phyloP scores from a whole-genome alignment of 441 rosid species.

The Lagerstroemia fauriei region DNA sequence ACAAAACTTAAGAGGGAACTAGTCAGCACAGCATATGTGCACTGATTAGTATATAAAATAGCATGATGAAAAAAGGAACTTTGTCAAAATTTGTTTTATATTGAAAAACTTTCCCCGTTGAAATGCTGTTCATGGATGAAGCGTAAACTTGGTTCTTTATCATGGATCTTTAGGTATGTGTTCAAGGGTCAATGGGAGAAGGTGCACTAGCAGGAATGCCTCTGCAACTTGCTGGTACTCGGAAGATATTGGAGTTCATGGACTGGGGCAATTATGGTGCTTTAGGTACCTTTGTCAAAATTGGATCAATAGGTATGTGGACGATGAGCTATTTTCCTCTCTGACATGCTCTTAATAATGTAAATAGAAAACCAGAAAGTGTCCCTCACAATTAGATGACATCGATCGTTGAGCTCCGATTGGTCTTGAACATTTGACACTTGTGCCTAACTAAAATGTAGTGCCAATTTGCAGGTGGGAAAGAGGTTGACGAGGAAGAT shows the following conservation, averaged over 20 bases:
- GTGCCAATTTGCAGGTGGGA: constrained; percentile 17
- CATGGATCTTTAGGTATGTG: constrained; percentile 68
- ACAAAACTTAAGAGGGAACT: neutral
- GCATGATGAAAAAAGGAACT: neutral
- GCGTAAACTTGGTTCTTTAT: neutral
- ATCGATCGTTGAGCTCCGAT: neutral
- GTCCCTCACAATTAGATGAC: too few species aligned
- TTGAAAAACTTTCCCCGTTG: neutral
- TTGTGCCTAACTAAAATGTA: neutral
- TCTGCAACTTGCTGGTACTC: constrained; percentile 81
- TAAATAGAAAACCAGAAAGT: neutral
- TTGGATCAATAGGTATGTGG: constrained; percentile 80
- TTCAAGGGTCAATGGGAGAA: constrained; percentile 95
- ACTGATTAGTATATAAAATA: neutral
- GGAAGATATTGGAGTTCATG: constrained; percentile 89
- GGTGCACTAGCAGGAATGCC: constrained; percentile 99
- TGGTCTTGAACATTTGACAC: neutral
- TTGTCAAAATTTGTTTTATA: neutral
- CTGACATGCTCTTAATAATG: neutral
- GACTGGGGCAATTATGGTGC: constrained; percentile 92
- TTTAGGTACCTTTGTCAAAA: constrained; percentile 67
- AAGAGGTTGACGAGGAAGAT: constrained; percentile 79
- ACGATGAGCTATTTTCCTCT: neutral
- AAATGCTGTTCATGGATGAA: neutral
- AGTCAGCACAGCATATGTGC: neutral